Base-by-base conservation (phyloP, 306 rosid species). In the Phaseolus lunatus region DNA sequence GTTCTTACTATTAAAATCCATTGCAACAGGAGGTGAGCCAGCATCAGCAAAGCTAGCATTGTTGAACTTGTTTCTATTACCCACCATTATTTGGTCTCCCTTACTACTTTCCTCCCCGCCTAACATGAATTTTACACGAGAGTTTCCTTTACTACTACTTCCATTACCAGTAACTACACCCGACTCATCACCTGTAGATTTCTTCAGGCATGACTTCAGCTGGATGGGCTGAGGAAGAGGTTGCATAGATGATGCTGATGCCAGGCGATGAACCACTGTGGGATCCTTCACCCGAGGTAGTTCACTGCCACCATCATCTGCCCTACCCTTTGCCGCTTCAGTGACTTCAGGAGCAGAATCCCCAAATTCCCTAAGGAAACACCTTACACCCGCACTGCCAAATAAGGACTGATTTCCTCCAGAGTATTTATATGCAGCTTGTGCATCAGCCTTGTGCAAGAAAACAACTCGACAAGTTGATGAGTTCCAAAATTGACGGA, bases 91-190 rank as follows among this genome's bases (percentile, higher is more conserved):
- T 81, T 85, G 91, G 86, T 91, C 95, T 75, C 84, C 88, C 87
- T 85, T 88, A 88, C 79, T 87, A 82, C 85, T 85, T 83, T 91
- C 99, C 71, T 96, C 98, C 87, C 97, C 98, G 78, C 88, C 94
- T 90, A 96, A 91, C 92, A 93, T 81, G 93, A 96, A 96, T 89
- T 96, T 96, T 85, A 96, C 99, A 84, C 98, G 99, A 1, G 98
- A 79, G 47, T 90, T 88, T 73, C 91, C 97, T 80, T 90, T 89
- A 77, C 78, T 84, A 89, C 83, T 88, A 80, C 87, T 80, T 56
- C 93, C 93, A 49, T 82, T 85, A 53, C 88, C 87, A 27, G 82
- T 48, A 31, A 82, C 92, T 82, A 84, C 93, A 20, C 90, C 93
- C 29, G 85, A 27, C 80, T 96, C 99, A 3, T 96, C 99, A 1